These are phyloP conservation scores for Phytopythium montanum DNA, from an alignment of 352 stramenopile genomes.

Conservation along the genomic window DNA sequence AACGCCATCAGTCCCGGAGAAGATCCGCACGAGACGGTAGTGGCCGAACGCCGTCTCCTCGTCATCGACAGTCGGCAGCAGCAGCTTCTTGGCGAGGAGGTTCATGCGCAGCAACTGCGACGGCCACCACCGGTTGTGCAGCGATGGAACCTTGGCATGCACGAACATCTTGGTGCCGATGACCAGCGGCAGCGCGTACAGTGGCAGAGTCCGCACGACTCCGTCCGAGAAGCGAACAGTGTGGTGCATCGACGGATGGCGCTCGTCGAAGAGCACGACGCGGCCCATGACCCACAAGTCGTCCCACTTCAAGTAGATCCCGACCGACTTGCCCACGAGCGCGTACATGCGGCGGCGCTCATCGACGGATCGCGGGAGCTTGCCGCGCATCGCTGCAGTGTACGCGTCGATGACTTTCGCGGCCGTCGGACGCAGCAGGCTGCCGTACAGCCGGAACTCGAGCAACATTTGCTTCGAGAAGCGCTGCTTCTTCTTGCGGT, in stretches of 20 bases:
- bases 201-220: constrained; percentile 43
- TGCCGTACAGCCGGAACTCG: constrained; percentile 78
- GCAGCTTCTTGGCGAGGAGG: constrained; percentile 41
- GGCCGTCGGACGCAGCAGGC: constrained; percentile 56
- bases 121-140: constrained; percentile 73
- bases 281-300: constrained; percentile 76
- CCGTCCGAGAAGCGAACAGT: constrained; percentile 73
- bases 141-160: constrained; percentile 59
- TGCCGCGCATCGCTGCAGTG: constrained; percentile 36
- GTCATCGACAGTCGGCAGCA: constrained; percentile 37
- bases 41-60: constrained; percentile 20
- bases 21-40: constrained; percentile 67
- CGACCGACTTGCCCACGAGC: constrained; percentile 68
- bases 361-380: constrained; percentile 35
- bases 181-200: constrained; percentile 69
- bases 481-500: constrained; percentile 71
- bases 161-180: constrained; percentile 63
- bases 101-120: constrained; percentile 69
- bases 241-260: constrained; percentile 45
- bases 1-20: constrained; percentile 19
- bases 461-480: constrained; percentile 86
- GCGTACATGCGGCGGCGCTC: constrained; percentile 52
- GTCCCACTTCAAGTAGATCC: constrained; percentile 68
- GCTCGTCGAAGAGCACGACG: constrained; percentile 55
- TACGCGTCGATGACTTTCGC: constrained; percentile 57